Evolutionary conservation across 1,284 basidiomycete genomes (phyloP).

Genomic region (Cerrena zonata): DNA sequence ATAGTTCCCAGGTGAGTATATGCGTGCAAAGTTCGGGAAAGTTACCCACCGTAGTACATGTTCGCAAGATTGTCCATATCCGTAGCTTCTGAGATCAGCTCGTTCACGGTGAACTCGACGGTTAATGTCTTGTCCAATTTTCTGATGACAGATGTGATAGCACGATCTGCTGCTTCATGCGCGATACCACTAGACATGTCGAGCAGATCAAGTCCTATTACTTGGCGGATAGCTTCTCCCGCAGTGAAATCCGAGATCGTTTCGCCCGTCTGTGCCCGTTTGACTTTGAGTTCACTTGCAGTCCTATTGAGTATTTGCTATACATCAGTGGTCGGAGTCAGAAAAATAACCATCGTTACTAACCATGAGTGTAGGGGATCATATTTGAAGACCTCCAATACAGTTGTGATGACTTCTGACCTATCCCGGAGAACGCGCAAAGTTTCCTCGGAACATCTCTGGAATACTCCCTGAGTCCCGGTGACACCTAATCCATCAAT

Average conservation of each 20-base stretch:
- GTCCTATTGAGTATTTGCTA: slow-evolving; percentile 42
- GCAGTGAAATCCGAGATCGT: slow-evolving; percentile 19
- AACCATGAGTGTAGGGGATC: slow-evolving; percentile 93
- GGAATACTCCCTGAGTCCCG: slow-evolving; percentile 91
- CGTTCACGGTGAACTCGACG: slow-evolving; percentile 90
- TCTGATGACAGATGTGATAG: slow-evolving; percentile 68
- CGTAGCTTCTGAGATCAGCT: slow-evolving; percentile 85
- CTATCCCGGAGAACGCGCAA: slow-evolving; percentile 82
- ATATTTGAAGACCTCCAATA: slow-evolving; percentile 94
- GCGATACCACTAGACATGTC: slow-evolving; percentile 62
- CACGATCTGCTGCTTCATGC: slow-evolving; percentile 85
- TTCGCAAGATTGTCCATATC: slow-evolving; percentile 71
- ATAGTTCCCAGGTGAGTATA: no score
- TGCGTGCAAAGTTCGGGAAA: slow-evolving; percentile 8
- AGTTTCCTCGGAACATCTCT: slow-evolving; percentile 91
- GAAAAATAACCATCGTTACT: slow-evolving; percentile 22
- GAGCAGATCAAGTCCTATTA: slow-evolving; percentile 41
- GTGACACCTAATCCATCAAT: slow-evolving; percentile 90
- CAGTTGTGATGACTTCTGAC: slow-evolving; percentile 85
- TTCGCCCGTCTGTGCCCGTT: slow-evolving; percentile 45
- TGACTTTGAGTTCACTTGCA: slow-evolving; percentile 66
- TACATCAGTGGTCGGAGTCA: neutral
- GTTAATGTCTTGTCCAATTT: slow-evolving; percentile 84
- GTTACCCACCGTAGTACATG: slow-evolving; percentile 66
- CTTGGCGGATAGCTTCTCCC: slow-evolving; percentile 27